phyloP scores from a whole-genome alignment of 1,284 basidiomycete species.

The Hypsizygus ulmarius region DNA sequence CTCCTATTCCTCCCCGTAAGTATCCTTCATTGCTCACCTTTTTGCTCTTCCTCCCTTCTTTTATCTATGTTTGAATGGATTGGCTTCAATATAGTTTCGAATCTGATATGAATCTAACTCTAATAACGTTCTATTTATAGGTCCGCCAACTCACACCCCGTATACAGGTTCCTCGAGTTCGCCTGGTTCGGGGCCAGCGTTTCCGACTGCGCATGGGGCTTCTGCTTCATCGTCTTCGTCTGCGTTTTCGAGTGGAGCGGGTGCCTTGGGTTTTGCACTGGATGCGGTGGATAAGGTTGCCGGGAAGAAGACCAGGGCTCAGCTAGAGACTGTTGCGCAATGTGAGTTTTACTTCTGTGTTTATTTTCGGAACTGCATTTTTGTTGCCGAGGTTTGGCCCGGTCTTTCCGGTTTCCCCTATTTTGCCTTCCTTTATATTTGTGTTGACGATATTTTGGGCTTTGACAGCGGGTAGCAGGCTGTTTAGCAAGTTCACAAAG shows the following conservation, averaged over 20 bases:
- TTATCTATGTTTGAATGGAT: too few relatives aligned
- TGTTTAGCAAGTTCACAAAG: conserved; percentile 42
- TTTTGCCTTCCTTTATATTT: too few relatives aligned
- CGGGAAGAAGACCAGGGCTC: conserved; percentile 40
- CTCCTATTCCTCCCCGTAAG: conserved; percentile 37
- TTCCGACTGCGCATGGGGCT: conserved; percentile 24
- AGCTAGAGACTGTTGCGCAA: conserved; percentile 41
- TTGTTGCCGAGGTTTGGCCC: too few relatives aligned
- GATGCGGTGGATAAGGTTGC: conserved; percentile 44
- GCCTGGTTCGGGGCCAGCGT: conserved; percentile 17
- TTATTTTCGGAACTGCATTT: too few relatives aligned
- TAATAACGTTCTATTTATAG: conserved; percentile 17
- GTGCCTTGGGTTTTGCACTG: conserved; percentile 34
- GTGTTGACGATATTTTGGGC: conserved; percentile 3
- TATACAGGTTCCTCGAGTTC: conserved; percentile 20
- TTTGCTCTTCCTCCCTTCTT: conserved; percentile 12
- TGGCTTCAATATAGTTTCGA: too few relatives aligned
- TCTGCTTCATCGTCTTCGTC: too few relatives aligned
- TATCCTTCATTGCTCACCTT: conserved; percentile 11
- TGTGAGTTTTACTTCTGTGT: conserved; percentile 31
- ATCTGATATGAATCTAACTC: conserved; percentile 15
- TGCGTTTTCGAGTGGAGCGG: conserved; percentile 20
- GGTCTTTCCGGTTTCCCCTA: too few relatives aligned
- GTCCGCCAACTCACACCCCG: conserved; percentile 20
- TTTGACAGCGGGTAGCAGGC: conserved; percentile 37